These are phyloP conservation scores for Chlamydomonas urium DNA, from an alignment of 139 green algal genomes.

Conservation along the genomic window DNA sequence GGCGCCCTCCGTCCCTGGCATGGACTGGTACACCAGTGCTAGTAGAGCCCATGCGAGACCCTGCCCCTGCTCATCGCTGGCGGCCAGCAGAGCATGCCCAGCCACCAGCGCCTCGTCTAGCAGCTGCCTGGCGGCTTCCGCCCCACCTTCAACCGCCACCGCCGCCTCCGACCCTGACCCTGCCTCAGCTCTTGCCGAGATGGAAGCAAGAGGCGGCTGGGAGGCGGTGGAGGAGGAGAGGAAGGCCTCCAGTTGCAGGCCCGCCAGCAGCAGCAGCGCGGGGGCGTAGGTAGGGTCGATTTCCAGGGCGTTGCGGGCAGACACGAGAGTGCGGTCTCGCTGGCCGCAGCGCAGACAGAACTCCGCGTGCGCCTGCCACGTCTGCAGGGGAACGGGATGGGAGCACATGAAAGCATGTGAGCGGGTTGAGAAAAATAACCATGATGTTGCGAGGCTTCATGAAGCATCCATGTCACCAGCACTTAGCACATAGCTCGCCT, in stretches of 20 bases:
- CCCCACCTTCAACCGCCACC: too few species aligned
- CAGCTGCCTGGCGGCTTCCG: neutral
- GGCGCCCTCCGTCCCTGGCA: too few species aligned
- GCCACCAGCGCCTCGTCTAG: neutral
- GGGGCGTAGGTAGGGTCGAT: neutral
- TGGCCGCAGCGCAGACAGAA: neutral
- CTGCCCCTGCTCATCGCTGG: neutral
- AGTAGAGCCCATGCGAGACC: constrained; percentile 1
- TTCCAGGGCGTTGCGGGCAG: neutral
- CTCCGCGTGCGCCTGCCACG: neutral
- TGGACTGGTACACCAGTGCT: neutral
- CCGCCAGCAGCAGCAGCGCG: constrained; percentile 6
- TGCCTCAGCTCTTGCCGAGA: neutral
- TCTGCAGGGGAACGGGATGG: neutral
- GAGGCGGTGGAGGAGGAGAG: neutral
- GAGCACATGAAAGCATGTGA: too few species aligned
- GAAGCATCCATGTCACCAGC: too few species aligned
- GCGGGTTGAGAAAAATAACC: too few species aligned
- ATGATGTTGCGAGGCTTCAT: too few species aligned
- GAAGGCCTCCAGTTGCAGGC: neutral
- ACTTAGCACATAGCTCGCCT: too few species aligned
- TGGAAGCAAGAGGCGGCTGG: neutral
- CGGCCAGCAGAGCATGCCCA: neutral
- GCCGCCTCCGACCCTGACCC: neutral
- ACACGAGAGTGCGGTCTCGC: neutral